Evolutionary conservation across 192 early-diverging fungal genomes (phyloP).

Genomic region (Chytriomyces confervae): DNA sequence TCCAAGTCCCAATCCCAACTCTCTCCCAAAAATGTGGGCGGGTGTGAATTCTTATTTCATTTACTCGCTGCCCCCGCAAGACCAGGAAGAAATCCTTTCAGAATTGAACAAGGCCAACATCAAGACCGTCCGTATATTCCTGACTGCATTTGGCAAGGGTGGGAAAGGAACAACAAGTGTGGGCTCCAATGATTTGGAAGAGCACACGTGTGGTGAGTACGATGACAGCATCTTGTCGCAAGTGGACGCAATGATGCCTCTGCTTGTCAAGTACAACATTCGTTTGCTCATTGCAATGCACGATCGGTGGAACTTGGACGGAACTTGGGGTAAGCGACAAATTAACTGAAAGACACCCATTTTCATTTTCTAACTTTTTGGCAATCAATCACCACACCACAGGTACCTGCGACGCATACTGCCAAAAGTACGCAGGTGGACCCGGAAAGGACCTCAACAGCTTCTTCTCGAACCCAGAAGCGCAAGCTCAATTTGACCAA

Average conservation of each 20-base stretch:
- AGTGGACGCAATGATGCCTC: constrained; percentile 13
- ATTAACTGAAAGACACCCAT: no score
- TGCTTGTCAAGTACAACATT: constrained; percentile 22
- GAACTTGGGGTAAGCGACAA: constrained; percentile 10
- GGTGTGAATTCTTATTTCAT: constrained; percentile 35
- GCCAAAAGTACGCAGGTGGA: constrained; percentile 22
- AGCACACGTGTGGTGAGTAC: constrained; percentile 19
- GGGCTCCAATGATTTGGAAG: constrained; percentile 17
- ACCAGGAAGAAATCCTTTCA: constrained; percentile 28
- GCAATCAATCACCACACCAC: no score
- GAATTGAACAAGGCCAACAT: constrained; percentile 20
- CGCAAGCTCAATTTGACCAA: constrained; percentile 25
- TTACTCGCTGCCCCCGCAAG: constrained; percentile 7
- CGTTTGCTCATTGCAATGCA: constrained; percentile 33
- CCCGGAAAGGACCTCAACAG: not conserved
- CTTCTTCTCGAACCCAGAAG: constrained; percentile 19
- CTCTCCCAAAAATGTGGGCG: constrained; percentile 23
- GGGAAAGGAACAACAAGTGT: constrained; percentile 7
- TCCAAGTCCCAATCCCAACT: not conserved
- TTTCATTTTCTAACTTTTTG: no score
- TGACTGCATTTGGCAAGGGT: constrained; percentile 18
- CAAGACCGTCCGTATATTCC: constrained; percentile 33
- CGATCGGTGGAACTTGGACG: constrained; percentile 34
- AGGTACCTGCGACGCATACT: constrained; percentile 32
- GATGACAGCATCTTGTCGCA: constrained; percentile 16